Evolutionary conservation across 306 rosid species (phyloP).

Genomic region (Styphnolobium japonicum): DNA sequence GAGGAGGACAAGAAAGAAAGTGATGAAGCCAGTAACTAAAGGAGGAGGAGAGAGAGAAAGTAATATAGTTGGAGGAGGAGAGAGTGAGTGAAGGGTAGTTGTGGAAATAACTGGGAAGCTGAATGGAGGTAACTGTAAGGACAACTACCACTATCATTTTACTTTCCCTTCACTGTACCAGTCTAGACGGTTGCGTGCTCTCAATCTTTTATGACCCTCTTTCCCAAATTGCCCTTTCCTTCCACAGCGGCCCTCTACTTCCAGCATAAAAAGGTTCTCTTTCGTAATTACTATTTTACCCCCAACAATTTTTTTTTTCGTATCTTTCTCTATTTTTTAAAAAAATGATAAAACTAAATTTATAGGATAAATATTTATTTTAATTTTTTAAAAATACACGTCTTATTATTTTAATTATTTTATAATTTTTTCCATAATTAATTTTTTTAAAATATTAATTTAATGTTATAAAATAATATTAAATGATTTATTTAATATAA

Average conservation of each 20-base stretch:
- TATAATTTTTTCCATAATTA: too few relatives aligned
- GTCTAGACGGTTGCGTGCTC: constrained; percentile 34
- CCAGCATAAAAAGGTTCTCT: neutral
- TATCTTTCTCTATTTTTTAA: too few relatives aligned
- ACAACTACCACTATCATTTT: constrained; percentile 32
- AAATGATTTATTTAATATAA: too few relatives aligned
- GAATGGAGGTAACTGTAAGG: constrained; percentile 19
- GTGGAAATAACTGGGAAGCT: neutral
- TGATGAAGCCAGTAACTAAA: constrained; percentile 19
- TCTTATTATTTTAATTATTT: too few relatives aligned
- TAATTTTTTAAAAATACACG: too few relatives aligned
- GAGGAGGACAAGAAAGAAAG: neutral
- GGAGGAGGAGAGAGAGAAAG: constrained; percentile 18
- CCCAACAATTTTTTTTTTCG: neutral
- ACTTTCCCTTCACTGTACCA: constrained; percentile 30
- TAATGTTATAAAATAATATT: too few relatives aligned
- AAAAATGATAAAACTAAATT: too few relatives aligned
- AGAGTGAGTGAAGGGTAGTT: constrained; percentile 27
- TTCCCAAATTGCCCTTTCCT: constrained; percentile 24
- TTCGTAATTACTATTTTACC: neutral
- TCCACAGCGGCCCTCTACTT: constrained; percentile 11
- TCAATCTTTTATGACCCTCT: neutral
- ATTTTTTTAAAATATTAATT: too few relatives aligned
- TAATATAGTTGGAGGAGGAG: constrained; percentile 32
- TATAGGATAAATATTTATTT: too few relatives aligned